These are phyloP conservation scores for Microdochium nivale DNA, from an alignment of 2,329 filamentous ascomycete species.

Conservation along the genomic window DNA sequence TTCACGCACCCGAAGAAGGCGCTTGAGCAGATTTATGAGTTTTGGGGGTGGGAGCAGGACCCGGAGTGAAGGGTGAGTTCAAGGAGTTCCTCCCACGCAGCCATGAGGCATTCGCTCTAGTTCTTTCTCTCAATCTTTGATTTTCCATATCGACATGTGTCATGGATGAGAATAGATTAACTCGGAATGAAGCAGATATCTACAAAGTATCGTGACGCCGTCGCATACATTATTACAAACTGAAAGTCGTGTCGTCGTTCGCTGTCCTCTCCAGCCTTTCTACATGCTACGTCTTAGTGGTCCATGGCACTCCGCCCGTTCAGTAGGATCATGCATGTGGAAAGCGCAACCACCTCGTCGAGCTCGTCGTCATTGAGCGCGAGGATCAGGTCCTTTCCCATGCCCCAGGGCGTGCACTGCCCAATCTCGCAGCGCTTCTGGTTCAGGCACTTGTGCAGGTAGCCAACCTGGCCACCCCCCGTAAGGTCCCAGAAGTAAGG, in stretches of 20 bases:
- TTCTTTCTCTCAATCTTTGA: neutral
- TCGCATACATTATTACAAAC: neutral
- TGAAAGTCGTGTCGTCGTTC: neutral
- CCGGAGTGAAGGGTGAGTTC: neutral
- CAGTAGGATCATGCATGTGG: constrained; percentile 20
- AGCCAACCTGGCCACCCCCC: constrained; percentile 12
- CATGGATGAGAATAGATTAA: constrained; percentile 3
- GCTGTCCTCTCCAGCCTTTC: no score
- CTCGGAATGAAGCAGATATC: constrained; percentile 7
- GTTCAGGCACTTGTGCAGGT: constrained; percentile 24
- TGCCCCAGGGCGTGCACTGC: constrained; percentile 18
- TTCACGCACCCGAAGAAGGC: constrained; percentile 43
- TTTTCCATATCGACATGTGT: neutral
- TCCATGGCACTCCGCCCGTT: constrained; percentile 25
- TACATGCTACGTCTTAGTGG: constrained; percentile 10
- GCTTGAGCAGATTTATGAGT: constrained; percentile 34
- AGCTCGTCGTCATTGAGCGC: constrained; percentile 19
- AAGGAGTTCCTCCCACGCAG: no score
- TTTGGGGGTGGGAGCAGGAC: constrained; percentile 29
- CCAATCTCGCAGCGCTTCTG: constrained; percentile 22
- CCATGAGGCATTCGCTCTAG: no score
- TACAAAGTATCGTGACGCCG: constrained; percentile 3
- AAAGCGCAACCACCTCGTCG: constrained; percentile 19
- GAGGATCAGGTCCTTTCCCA: constrained; percentile 21
- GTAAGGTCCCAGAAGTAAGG: constrained; percentile 27